Conservation (phyloP, 2,329 filamentous ascomycete species). For the Cercospora sp. region DNA sequence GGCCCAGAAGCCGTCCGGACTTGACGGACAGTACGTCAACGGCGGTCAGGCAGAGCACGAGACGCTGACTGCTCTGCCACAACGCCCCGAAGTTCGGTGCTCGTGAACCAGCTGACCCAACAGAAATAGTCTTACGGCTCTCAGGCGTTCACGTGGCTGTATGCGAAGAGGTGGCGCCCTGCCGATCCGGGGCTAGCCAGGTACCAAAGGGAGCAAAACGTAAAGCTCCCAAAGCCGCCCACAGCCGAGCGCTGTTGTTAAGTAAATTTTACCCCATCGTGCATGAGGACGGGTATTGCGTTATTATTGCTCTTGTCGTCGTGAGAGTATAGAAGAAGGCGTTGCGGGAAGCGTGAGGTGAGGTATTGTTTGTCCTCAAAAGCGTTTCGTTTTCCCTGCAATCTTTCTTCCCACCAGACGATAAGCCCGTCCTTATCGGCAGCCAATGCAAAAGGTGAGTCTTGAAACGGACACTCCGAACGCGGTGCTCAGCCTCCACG, state of each 20-base stretch:
- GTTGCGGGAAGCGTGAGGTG: neutral
- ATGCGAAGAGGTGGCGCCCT: neutral
- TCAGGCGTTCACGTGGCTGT: neutral
- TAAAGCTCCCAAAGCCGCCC: conserved; percentile 8
- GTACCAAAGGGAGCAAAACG: conserved; percentile 6
- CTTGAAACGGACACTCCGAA: conserved; percentile 4
- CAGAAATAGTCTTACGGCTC: conserved; percentile 1
- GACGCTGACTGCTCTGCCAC: neutral
- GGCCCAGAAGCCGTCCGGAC: neutral
- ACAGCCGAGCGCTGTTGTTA: conserved; percentile 9
- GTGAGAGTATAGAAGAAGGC: neutral
- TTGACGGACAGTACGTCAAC: neutral
- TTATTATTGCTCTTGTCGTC: conserved; percentile 5
- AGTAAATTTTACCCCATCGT: conserved; percentile 15
- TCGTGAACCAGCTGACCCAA: neutral
- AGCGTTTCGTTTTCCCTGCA: neutral
- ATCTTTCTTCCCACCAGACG: neutral
- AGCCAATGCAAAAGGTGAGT: conserved; percentile 11
- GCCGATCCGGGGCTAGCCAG: conserved; percentile 13
- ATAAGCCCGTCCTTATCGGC: conserved; percentile 5
- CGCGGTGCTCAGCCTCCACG: neutral
- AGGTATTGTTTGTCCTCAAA: neutral
- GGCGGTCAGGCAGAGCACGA: neutral
- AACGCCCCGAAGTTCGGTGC: neutral
- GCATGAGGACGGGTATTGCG: conserved; percentile 10